Base-by-base conservation (phyloP, 208 protist genomes). In the Tetramitus jugosus region DNA sequence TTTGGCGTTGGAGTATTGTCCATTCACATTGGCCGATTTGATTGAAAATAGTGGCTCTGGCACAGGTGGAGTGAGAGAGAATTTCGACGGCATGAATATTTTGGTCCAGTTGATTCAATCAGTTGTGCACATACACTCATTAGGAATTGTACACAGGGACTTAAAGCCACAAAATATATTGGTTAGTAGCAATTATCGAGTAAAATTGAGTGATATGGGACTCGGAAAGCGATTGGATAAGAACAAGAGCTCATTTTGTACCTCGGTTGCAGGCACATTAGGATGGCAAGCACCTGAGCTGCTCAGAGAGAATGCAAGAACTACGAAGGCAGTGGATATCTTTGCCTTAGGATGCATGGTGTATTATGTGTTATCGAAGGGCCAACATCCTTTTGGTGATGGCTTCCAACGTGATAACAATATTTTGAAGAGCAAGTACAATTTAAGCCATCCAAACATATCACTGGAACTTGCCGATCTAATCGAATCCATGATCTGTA, bases 291-390 rank as follows among this genome's bases (percentile, higher is more conserved):
- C 80, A 6, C 80, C 80, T 52, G 80, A 83, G 76, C 67, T 81
- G 6, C 31, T 45, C 3, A 52, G 14, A 62, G 60, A 60, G n/a
- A 74, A 49, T 53, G 37, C 46, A 26, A 52, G 77, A 35, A 81
- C 76, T 6, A 86, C 84, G 0, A 83, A 83, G 60, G 76, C 76
- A 31, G 80, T 87, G 2, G 84, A 87, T 61, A 76, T 88, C 1
- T 87, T 87, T 31, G 56, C 71, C n/a, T 60, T 87, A 17, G 84
- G 84, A n/a, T 87, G 84, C 49, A 56, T 86, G 0, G 61, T 87
- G 4, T 85, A 75, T 31, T 88, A 88, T 46, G 20, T 87, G 0
- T 3, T 87, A 3, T 85, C 79, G 7, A 60, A 79, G 17, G 29
- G n/a, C 4, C 35, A 65, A 14, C 82, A 87, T 79, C 84, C 84